Conservation (phyloP, 192 early-diverging fungal genomes). For the Rhizophlyctis rosea region DNA sequence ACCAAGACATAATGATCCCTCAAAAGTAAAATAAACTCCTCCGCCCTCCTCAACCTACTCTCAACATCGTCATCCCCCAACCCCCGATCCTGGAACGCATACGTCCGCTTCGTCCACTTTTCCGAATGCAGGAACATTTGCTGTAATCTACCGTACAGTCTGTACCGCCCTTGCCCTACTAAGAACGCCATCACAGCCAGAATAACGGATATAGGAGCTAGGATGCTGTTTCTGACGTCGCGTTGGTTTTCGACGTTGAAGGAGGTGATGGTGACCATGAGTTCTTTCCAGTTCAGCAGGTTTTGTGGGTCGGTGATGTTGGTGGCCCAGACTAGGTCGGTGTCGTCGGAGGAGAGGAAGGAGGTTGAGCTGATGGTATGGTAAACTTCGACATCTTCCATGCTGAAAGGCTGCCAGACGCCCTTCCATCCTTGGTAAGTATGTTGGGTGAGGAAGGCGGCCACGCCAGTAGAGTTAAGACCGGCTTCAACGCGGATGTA, state of each 20-base stretch:
- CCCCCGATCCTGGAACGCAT: background rate
- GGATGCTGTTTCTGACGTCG: constrained; percentile 34
- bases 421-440: background rate
- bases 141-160: constrained; percentile 47
- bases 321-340: constrained; percentile 6
- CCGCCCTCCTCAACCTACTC: background rate
- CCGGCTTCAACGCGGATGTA: background rate
- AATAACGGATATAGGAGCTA: constrained; percentile 51
- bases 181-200: constrained; percentile 43
- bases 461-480: constrained; percentile 7
- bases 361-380: background rate
- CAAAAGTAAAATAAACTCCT: constrained; percentile 2
- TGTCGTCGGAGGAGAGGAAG: constrained; percentile 2
- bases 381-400: background rate
- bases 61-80: background rate
- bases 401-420: background rate
- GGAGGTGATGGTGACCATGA: constrained; percentile 2
- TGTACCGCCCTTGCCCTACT: constrained; percentile 40
- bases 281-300: background rate
- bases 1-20: constrained; percentile 36
- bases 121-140: constrained; percentile 34
- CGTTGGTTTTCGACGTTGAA: constrained; percentile 3
- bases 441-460: background rate
- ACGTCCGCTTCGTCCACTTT: background rate
- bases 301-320: background rate